Evolutionary conservation across 1,139 yeast genomes (phyloP).

Genomic region (Geotrichum cucujoidarum): DNA sequence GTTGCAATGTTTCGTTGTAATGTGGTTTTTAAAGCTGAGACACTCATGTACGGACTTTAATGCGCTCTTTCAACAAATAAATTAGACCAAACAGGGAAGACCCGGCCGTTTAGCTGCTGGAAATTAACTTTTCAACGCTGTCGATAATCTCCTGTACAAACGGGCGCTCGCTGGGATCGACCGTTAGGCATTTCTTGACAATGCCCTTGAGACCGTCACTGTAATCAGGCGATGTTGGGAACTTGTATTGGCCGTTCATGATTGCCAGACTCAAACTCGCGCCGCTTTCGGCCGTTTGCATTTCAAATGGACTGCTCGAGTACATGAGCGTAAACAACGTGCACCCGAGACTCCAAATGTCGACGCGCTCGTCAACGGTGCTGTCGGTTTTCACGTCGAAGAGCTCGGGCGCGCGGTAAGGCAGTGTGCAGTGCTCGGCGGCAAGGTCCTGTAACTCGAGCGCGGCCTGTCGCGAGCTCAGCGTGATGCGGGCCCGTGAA

Average conservation of each 20-base stretch:
- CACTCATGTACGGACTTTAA: too few relatives aligned
- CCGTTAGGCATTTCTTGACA: conserved; percentile 54
- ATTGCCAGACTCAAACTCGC: conserved; percentile 79
- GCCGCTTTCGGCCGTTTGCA: conserved; percentile 74
- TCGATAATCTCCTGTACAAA: conserved; percentile 52
- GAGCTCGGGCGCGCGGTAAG: conserved; percentile 87
- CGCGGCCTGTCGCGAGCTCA: conserved; percentile 64
- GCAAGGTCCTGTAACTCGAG: conserved; percentile 73
- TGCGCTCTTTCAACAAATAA: too few relatives aligned
- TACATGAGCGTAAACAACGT: conserved; percentile 71
- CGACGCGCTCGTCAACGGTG: conserved; percentile 64
- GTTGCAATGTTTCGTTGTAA: too few relatives aligned
- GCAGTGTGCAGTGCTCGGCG: conserved; percentile 79
- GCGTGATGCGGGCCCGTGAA: conserved; percentile 52
- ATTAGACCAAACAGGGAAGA: background rate
- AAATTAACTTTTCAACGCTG: conserved; percentile 23
- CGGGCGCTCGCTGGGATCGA: conserved; percentile 61
- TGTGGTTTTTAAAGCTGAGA: background rate
- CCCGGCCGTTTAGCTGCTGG: background rate
- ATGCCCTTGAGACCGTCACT: conserved; percentile 51
- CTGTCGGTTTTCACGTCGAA: conserved; percentile 67
- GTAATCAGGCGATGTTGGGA: conserved; percentile 56
- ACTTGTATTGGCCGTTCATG: conserved; percentile 58
- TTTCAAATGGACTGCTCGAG: conserved; percentile 80
- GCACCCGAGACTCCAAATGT: conserved; percentile 91